These are phyloP conservation scores for Erodium chrysanthum DNA, from an alignment of 441 rosid genomes.

Conservation along the genomic window DNA sequence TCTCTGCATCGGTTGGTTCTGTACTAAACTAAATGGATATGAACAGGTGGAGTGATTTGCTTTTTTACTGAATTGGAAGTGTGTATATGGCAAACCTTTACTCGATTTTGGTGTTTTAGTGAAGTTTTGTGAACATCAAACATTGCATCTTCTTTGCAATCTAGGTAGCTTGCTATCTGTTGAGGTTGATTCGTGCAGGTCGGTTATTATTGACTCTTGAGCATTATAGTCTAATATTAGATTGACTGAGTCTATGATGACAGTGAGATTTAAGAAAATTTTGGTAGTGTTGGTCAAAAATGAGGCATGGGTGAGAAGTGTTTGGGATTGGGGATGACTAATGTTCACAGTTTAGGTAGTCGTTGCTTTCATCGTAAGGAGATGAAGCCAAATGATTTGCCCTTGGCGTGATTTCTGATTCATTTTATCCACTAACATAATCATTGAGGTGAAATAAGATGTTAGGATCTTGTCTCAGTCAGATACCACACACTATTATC, in stretches of 20 bases:
- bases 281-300: neutral
- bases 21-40: neutral
- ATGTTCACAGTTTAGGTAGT: neutral
- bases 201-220: neutral
- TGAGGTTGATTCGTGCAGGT: neutral
- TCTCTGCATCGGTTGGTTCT: neutral
- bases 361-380: neutral
- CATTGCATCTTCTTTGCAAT: neutral
- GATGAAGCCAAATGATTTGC: neutral
- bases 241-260: neutral
- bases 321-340: neutral
- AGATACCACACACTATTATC: neutral
- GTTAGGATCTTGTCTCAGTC: conserved; percentile 1
- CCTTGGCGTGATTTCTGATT: neutral
- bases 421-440: neutral
- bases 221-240: neutral
- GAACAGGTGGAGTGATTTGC: neutral
- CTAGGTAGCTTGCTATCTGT: neutral
- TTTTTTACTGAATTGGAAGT: neutral
- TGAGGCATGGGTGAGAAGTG: neutral
- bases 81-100: neutral
- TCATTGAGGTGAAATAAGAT: neutral
- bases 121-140: neutral
- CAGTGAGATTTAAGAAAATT: neutral
- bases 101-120: neutral